phyloP scores from a whole-genome alignment of 768 basidiomycete species.

The Naematelia aurantialba region DNA sequence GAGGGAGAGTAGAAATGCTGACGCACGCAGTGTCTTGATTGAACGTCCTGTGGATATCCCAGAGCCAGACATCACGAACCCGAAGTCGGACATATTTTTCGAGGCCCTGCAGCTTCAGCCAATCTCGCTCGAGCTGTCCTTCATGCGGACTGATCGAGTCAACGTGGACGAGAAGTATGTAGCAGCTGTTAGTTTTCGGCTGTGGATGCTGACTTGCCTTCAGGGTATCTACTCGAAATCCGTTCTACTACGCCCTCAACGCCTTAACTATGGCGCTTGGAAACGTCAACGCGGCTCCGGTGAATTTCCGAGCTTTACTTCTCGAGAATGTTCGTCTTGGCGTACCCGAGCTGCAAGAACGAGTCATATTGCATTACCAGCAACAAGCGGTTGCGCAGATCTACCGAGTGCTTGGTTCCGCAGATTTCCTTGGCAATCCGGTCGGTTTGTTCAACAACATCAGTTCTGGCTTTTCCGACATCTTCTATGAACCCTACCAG shows the following conservation, averaged over 20 bases:
- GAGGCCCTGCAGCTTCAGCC: slow-evolving; percentile 93
- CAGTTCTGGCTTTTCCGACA: slow-evolving; percentile 93
- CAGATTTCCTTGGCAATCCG: slow-evolving; percentile 74
- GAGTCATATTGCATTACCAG: slow-evolving; percentile 86
- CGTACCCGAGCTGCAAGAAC: slow-evolving; percentile 72
- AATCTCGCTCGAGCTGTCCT: slow-evolving; percentile 84
- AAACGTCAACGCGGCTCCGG: slow-evolving; percentile 90
- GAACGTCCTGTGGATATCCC: slow-evolving; percentile 62
- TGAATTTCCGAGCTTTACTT: slow-evolving; percentile 87
- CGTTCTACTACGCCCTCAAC: slow-evolving; percentile 86
- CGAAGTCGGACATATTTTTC: slow-evolving; percentile 82
- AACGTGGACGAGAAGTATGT: slow-evolving; percentile 88
- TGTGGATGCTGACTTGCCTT: neutral
- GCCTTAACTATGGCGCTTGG: slow-evolving; percentile 95
- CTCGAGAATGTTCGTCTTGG: slow-evolving; percentile 92
- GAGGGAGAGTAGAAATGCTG: neutral
- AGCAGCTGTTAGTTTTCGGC: neutral
- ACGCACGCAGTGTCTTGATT: slow-evolving; percentile 62
- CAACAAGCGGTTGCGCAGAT: slow-evolving; percentile 90
- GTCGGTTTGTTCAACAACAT: slow-evolving; percentile 98
- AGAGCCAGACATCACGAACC: slow-evolving; percentile 46
- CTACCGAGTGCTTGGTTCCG: slow-evolving; percentile 95
- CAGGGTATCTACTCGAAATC: slow-evolving; percentile 62
- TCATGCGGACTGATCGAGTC: slow-evolving; percentile 92
- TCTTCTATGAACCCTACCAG: slow-evolving; percentile 97